phyloP scores from a whole-genome alignment of 352 stramenopile species.

The Globisporangium parvum region DNA sequence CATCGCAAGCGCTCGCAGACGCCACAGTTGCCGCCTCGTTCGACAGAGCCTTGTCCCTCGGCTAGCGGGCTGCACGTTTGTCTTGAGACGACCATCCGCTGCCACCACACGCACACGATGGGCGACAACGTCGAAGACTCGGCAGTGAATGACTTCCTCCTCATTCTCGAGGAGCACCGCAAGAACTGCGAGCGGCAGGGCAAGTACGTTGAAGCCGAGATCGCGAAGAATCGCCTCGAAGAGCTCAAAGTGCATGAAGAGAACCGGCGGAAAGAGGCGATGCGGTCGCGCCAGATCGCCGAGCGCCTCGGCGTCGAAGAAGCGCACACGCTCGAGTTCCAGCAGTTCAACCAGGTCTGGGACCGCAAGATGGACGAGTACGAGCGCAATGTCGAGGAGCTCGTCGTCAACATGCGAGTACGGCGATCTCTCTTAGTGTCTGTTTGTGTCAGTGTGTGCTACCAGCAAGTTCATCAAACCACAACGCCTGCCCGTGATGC shows the following conservation, averaged over 20 bases:
- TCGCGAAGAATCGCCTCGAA: slow-evolving; percentile 94
- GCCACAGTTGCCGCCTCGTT: too few relatives aligned
- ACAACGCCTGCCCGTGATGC: too few relatives aligned
- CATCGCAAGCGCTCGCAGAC: too few relatives aligned
- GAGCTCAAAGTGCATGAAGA: slow-evolving; percentile 96
- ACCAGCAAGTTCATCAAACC: too few relatives aligned
- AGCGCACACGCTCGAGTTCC: slow-evolving; percentile 97
- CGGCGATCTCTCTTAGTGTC: not conserved
- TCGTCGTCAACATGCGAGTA: slow-evolving; percentile 89
- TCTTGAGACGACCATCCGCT: not conserved
- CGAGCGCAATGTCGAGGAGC: slow-evolving; percentile 87
- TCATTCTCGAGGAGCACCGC: slow-evolving; percentile 92
- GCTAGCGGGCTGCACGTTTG: too few relatives aligned
- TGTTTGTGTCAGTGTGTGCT: too few relatives aligned
- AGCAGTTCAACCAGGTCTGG: slow-evolving; percentile 96
- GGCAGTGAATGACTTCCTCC: slow-evolving; percentile 79
- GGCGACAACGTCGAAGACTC: slow-evolving; percentile 66
- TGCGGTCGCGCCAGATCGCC: slow-evolving; percentile 92
- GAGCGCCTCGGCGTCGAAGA: slow-evolving; percentile 94
- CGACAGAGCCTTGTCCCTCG: too few relatives aligned
- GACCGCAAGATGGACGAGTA: slow-evolving; percentile 96
- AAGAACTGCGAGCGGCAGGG: slow-evolving; percentile 96
- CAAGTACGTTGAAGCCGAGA: slow-evolving; percentile 97
- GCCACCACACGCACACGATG: slow-evolving; percentile 19
- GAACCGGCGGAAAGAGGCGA: slow-evolving; percentile 92